Base-by-base conservation (phyloP, 2,329 filamentous ascomycete genomes). In the Meredithiella fracta region DNA sequence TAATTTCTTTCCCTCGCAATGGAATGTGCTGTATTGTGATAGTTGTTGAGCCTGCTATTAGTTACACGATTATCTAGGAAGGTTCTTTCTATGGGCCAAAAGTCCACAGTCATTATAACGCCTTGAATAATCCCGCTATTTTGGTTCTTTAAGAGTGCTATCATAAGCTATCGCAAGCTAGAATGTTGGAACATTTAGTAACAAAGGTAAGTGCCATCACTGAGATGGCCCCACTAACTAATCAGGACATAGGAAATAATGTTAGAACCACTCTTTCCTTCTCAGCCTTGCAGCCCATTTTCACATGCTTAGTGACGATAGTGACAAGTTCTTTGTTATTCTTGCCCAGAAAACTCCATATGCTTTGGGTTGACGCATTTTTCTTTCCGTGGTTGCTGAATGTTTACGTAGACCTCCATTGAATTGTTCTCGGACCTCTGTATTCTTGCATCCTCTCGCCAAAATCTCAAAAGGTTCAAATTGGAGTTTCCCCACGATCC, bases 101-200 rank as follows among this genome's bases (percentile, higher is more conserved):
- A 44, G 40, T 44, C 40, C 17, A 7, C 40, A n/a, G n/a, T 7
- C n/a, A 44, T 17, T 17, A n/a, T 20, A n/a, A 8, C 11, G 11
- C 11, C 2, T 7, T n/a, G 3, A 44, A 44, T n/a, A 3, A 17
- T 11, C n/a, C 14, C 8, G 3, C n/a, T 20, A 11, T 54, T 54
- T 47, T 38, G 40, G 11, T 17, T n/a, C 38, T 22, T n/a, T 44
- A 20, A n/a, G 15, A 44, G 8, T n/a, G 40, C 29, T 37, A 37
- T 50, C 44, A 49, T 20, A 47, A 47, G 42, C 42, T 31, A 34
- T 54, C 53, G 47, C 53, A 55, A 55, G 53, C 53, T 29, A 50
- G 49, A 55, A 23, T 17, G 37, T 23, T 29, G 15, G 38, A 31
- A 22, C 1, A 23, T 25, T 15, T 2, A 23, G 47, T 34, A 26